Evolutionary conservation across 805 yeast genomes (phyloP), one percentile per base, ranked within the genome.

Genomic region (Ogataea sp.): DNA sequence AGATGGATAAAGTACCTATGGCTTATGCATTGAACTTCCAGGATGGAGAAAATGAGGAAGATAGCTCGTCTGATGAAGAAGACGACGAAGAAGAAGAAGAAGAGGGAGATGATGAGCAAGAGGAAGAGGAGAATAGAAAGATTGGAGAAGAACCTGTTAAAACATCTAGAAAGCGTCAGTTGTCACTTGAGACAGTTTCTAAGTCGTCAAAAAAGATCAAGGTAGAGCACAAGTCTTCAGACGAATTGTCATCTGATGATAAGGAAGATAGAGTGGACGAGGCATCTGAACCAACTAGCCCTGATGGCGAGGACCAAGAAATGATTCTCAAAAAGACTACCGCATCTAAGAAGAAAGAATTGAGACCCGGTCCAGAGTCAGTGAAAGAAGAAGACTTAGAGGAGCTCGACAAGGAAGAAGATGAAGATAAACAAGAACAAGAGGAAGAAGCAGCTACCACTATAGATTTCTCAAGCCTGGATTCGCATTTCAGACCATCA

Each of bases 11-110:
- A 35, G 59, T 71, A 36, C 79, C 80, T 1, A 67, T 73, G 72
- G 71, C 72, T 40, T 77, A 73, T 58, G 75, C 78, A 2, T 63
- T 73, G 43, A 73, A 72, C 43, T 70, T 61, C 20, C 68, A 64
- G 11, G 58, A 59, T 21, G 67, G 64, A 5, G 68, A 59, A 9
- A 61, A 61, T 1, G 42, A 43, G 20, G 56, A 58, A 23, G 62
- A 53, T 20, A 42, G 52, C 37, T 51, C 56, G 35, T 47, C 45
- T 20, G 61, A 49, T 20, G 44, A 42, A 3, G 57, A 39, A 39
- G 61, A 39, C 17, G 47, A 45, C 9, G 44, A 39, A 14, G 46
- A 39, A 37, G 43, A 50, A 39, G 50, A 51, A 39, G 50, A 46
- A 24, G 51, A 47, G 17, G 48, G 24, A 27, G 52, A 52, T 43